These are phyloP conservation scores for Mycoemilia scoparia DNA, from an alignment of 192 early-diverging fungal genomes.

Conservation along the genomic window DNA sequence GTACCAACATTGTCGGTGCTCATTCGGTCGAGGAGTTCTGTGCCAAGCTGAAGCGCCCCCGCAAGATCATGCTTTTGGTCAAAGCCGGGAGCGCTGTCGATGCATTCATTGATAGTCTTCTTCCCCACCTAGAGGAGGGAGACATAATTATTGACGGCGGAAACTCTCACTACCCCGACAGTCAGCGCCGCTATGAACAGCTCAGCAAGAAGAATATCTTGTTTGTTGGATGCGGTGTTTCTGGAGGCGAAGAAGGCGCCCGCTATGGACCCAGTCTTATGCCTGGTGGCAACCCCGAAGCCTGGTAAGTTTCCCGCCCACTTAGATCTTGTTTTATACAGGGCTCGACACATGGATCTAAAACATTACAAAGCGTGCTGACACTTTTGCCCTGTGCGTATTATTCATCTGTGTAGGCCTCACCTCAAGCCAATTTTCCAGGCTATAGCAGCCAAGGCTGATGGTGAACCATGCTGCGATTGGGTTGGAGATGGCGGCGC, in stretches of 20 bases:
- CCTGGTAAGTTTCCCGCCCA: no score
- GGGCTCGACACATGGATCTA: no score
- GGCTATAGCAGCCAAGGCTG: slow-evolving; percentile 76
- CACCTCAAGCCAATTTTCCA: slow-evolving; percentile 94
- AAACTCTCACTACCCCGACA: slow-evolving; percentile 97
- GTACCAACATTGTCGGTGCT: slow-evolving; percentile 84
- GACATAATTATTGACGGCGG: slow-evolving; percentile 99
- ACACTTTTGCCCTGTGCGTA: slow-evolving; percentile 22
- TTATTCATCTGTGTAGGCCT: no score
- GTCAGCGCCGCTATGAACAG: slow-evolving; percentile 75
- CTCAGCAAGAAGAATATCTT: slow-evolving; percentile 78
- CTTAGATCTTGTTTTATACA: not conserved
- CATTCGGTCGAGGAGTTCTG: slow-evolving; percentile 88
- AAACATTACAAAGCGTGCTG: no score
- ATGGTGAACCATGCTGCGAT: slow-evolving; percentile 86
- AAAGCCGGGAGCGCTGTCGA: slow-evolving; percentile 93
- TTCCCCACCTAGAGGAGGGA: slow-evolving; percentile 71
- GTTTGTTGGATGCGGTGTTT: slow-evolving; percentile 94
- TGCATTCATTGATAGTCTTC: slow-evolving; percentile 78
- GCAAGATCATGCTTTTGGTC: slow-evolving; percentile 97
- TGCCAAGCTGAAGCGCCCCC: slow-evolving; percentile 79
- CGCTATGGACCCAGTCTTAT: slow-evolving; percentile 91
- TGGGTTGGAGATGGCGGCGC: slow-evolving; percentile 96
- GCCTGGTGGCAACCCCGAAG: slow-evolving; percentile 87
- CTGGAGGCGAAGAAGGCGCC: slow-evolving; percentile 97